Conservation (phyloP, 2,329 filamentous ascomycete genomes). For the Botrytis paeoniae region DNA sequence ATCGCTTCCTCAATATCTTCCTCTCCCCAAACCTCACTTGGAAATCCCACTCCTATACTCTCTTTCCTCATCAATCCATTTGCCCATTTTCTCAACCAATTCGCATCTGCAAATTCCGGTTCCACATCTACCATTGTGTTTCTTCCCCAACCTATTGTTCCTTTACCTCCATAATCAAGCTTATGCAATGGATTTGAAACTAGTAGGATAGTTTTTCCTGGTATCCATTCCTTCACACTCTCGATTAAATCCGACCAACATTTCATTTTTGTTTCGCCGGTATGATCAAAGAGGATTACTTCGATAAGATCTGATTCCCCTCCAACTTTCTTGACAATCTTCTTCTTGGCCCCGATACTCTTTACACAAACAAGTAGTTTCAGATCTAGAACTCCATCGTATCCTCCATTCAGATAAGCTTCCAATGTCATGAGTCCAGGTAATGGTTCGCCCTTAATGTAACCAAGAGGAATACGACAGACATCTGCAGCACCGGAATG, state of each 20-base stretch:
- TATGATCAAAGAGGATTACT: conserved; percentile 56
- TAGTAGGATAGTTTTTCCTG: conserved; percentile 50
- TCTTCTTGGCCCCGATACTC: conserved; percentile 52
- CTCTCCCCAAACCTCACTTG: conserved; percentile 41
- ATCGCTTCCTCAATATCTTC: conserved; percentile 38
- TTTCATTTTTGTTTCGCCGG: conserved; percentile 50
- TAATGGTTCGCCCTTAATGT: conserved; percentile 39
- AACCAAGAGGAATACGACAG: conserved; percentile 48
- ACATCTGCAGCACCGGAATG: conserved; percentile 44
- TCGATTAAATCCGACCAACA: conserved; percentile 52
- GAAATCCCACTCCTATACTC: conserved; percentile 49
- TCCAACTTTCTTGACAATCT: conserved; percentile 48
- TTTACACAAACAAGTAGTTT: conserved; percentile 58
- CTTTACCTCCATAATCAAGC: conserved; percentile 27
- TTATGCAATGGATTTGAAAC: conserved; percentile 41
- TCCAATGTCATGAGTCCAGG: conserved; percentile 55
- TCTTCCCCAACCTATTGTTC: conserved; percentile 39
- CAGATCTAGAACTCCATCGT: conserved; percentile 47
- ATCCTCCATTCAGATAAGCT: conserved; percentile 52
- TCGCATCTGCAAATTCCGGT: conserved; percentile 51
- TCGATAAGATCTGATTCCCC: conserved; percentile 47
- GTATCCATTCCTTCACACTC: conserved; percentile 45
- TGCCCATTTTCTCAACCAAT: conserved; percentile 52
- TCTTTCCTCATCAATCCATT: conserved; percentile 48
- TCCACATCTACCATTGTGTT: conserved; percentile 54